Evolutionary conservation across 129 eudicot species (phyloP), one percentile per base, ranked within the genome.

Genomic region (Saussurea involucrata): DNA sequence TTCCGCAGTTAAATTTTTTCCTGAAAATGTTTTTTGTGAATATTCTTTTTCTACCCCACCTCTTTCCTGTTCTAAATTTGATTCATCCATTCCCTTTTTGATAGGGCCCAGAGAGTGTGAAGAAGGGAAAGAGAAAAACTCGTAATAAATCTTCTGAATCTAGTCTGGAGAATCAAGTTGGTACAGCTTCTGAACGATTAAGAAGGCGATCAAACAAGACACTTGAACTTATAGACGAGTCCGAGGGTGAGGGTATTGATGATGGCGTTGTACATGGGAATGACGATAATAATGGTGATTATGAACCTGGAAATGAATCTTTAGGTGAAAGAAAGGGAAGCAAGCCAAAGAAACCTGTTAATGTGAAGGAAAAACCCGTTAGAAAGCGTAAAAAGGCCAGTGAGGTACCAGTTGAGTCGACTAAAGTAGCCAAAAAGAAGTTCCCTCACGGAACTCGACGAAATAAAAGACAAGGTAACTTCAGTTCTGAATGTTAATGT

Each of bases 361-460:
- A 71, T 71, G 86, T 84, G 28, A 90, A 88, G 77, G 92, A 84
- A 77, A 88, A 88, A 73, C 81, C 91, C 0, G 79, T 78, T 72
- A 79, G 86, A 78, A 95, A 92, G 81, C 84, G 84, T 77, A 95
- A 83, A 74, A 90, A 82, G 85, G 83, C 73, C 53, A 63, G 60
- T 66, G 91, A 84, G 76, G 83, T 17, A 69, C 55, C 83, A 24
- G 87, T 61, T 24, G 84, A 85, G 74, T 64, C 81, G 36, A 74
- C 79, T 15, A 80, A 78, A 63, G 77, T 22, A 37, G 72, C 77
- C 58, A 88, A 88, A 63, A 92, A 92, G 82, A 95, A 83, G 78
- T 92, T 95, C 46, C 74, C 91, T 83, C 99, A 88, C 80, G 66
- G 90, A 34, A 92, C 99, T 64, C 76, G 84, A 72, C 83, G 89